These are phyloP conservation scores for Magnusiomyces suaveolens DNA, from an alignment of 1,139 yeast species.

Conservation along the genomic window DNA sequence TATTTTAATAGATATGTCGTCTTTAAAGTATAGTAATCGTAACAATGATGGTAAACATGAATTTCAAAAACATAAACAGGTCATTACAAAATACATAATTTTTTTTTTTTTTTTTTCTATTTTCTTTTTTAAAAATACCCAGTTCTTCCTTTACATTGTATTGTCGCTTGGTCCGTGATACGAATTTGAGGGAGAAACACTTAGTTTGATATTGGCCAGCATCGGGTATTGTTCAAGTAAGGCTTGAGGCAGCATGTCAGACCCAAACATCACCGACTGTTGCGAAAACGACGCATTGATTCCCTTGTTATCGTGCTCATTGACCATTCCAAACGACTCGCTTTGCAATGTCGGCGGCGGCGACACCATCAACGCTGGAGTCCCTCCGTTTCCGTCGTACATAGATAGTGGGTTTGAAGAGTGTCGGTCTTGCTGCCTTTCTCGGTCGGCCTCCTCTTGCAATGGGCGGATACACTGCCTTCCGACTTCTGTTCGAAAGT, in stretches of 20 bases:
- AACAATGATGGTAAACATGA: not conserved
- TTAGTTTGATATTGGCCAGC: constrained; percentile 1
- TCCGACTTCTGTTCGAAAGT: constrained; percentile 91
- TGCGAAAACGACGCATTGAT: not conserved
- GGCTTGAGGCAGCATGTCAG: not conserved
- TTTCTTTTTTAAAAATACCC: no score
- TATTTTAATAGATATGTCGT: no score
- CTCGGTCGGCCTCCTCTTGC: constrained; percentile 31
- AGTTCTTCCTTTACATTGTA: not conserved
- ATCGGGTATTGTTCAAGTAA: not conserved
- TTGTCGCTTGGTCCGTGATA: not conserved
- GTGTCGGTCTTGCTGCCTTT: not conserved
- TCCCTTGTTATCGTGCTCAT: not conserved
- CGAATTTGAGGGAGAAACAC: not conserved
- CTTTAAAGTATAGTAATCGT: no score
- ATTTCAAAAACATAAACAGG: no score
- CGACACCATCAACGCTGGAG: constrained; percentile 4
- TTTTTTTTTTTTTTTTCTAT: not conserved
- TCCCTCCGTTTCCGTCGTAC: not conserved
- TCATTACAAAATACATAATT: not conserved
- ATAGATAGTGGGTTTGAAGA: not conserved
- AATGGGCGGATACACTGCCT: constrained; percentile 68
- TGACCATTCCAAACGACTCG: not conserved
- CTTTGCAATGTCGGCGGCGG: not conserved
- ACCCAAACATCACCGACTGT: not conserved